Evolutionary conservation across 1,139 yeast genomes (phyloP), one percentile per base, ranked within the genome.

Genomic region (Neolecta irregularis): DNA sequence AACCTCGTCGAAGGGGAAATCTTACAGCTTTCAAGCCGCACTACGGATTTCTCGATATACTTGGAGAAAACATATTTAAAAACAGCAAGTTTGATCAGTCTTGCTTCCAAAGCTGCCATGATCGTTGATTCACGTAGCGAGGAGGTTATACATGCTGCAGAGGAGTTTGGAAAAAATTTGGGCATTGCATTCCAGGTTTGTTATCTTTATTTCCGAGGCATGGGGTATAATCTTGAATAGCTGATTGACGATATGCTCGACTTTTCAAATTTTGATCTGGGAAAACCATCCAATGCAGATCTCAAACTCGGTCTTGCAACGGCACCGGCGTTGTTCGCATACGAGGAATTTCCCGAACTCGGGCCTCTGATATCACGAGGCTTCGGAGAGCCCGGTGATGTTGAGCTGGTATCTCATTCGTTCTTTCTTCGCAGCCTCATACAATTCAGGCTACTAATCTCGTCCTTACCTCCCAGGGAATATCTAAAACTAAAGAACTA

Each of bases 1-100:
- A 91, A 91, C 54, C 64, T 91, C 42, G 98, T 88, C 1, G 98
- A 91, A 58, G 98, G 98, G 33, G 98, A 88, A 57, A 85, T 88
- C 53, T 85, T 88, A 96, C 98, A 88, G 59, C 68, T 88, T 56
- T 16, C 7, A 2, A 8, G 12, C 22, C 22, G 20, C 22, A 15
- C 13, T 3, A 24, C 20, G 8, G 11, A 20, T 11, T 28, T 28
- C 20, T 20, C 12, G 8, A 28, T 12, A 7, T 88, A 88, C 53
- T 62, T 83, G 42, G 96, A 88, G 60, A 88, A 88, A 57, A 85
- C 98, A 0, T 88, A 88, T 53, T 65, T 88, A 47, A 88, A 91
- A 54, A 88, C 99, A 0, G 98, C 96, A 2, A 74, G 93, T 3
- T 65, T 88, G 44, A 81, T 91, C 73, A 80, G 95, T n/a, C 88